Conservation (phyloP, 768 basidiomycete genomes). For the Psilocybe cyanescens region DNA sequence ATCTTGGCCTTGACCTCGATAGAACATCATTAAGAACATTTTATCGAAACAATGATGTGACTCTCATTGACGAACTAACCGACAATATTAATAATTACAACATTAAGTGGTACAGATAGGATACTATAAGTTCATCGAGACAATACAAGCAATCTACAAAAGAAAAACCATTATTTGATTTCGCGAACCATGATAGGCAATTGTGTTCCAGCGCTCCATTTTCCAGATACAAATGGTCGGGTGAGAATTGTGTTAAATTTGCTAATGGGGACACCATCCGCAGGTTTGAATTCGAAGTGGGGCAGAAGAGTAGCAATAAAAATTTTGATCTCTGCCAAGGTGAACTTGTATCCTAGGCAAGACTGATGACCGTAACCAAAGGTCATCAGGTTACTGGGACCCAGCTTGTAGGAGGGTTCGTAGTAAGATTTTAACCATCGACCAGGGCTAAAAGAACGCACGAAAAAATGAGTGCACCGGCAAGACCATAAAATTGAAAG, state of each 20-base stretch:
- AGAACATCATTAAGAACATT: neutral
- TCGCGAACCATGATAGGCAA: constrained; percentile 38
- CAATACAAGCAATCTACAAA: neutral
- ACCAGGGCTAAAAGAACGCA: constrained; percentile 44
- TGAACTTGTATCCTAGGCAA: constrained; percentile 54
- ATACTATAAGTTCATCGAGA: neutral
- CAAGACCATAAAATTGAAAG: constrained; percentile 5
- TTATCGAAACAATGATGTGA: neutral
- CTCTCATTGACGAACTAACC: neutral
- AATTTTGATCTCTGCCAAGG: constrained; percentile 52
- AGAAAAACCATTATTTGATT: constrained; percentile 14
- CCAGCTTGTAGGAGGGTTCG: constrained; percentile 42
- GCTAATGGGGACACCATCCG: constrained; percentile 40
- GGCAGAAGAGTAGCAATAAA: constrained; percentile 50
- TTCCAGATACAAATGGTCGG: constrained; percentile 47
- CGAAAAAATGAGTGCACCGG: neutral
- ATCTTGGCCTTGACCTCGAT: constrained; percentile 15
- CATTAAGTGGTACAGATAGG: neutral
- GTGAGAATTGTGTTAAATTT: constrained; percentile 56
- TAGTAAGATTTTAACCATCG: constrained; percentile 52
- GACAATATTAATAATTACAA: neutral
- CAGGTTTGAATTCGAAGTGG: constrained; percentile 48
- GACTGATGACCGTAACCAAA: constrained; percentile 56
- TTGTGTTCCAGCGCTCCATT: constrained; percentile 42
- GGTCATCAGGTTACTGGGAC: constrained; percentile 53